Percentiles rank a stretch among this genome's conserved stretches.
Evolutionary conservation across 2,329 filamentous ascomycete species (phyloP).

Genomic region (Trichoderma atrobrunneum): DNA sequence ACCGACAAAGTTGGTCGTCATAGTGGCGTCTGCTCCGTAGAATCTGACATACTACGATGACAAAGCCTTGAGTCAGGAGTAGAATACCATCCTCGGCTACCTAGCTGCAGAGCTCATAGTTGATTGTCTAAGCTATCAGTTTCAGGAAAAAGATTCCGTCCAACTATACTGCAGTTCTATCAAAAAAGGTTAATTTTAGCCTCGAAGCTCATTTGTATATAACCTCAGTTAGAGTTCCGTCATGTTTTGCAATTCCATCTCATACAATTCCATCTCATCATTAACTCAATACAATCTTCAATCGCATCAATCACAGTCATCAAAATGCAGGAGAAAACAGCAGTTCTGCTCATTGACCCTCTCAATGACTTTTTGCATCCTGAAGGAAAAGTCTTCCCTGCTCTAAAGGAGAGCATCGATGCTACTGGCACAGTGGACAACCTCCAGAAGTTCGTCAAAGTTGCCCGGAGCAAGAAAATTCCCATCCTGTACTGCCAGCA

Average conservation of each 20-base stretch:
- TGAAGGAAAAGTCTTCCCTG: constrained; percentile 19
- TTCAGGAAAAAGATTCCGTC: background rate
- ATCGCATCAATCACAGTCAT: background rate
- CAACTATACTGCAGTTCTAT: background rate
- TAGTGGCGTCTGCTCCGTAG: background rate
- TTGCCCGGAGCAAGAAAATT: constrained; percentile 14
- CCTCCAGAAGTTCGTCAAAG: constrained; percentile 12
- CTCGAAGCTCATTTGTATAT: background rate
- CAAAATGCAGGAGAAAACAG: constrained; percentile 17
- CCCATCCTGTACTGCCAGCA: constrained; percentile 23
- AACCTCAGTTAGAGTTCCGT: background rate
- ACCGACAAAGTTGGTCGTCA: background rate
- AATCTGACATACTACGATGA: background rate
- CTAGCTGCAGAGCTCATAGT: background rate
- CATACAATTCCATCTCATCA: background rate
- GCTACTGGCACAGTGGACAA: constrained; percentile 17
- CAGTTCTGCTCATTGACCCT: constrained; percentile 23
- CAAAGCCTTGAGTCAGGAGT: background rate
- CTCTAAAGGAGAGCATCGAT: constrained; percentile 10
- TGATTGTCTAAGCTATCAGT: background rate
- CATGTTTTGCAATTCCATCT: background rate
- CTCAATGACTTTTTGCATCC: constrained; percentile 25
- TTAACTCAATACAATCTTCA: background rate
- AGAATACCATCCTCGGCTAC: background rate
- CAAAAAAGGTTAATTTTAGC: background rate